phyloP scores from a whole-genome alignment of 306 rosid species.

The Prosopis cineraria region DNA sequence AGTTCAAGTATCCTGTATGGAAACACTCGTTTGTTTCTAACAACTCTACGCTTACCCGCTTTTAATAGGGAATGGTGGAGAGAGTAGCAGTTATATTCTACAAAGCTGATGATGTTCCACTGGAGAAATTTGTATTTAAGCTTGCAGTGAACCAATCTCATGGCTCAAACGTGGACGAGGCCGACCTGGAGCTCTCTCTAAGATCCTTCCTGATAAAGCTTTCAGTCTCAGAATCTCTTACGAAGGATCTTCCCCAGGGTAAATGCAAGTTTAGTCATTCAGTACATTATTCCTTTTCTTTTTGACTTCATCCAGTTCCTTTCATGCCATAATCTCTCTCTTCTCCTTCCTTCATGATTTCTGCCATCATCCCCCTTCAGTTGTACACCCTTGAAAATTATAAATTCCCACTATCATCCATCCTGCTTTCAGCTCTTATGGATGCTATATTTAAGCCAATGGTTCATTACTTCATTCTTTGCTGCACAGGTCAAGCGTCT shows the following conservation, averaged over 20 bases:
- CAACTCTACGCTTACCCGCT: constrained; percentile 2
- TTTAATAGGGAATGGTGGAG: constrained; percentile 76
- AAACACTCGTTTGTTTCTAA: background rate
- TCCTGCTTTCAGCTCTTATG: background rate
- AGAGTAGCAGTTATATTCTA: constrained; percentile 78
- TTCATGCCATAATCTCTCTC: background rate
- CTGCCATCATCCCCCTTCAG: background rate
- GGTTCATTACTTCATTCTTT: constrained; percentile 7
- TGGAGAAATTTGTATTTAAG: constrained; percentile 81
- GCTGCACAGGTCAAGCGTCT: constrained; percentile 20
- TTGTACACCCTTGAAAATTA: background rate
- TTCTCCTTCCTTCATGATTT: background rate
- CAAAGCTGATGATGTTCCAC: constrained; percentile 47
- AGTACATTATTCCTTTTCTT: constrained; percentile 20
- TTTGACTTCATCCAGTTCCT: background rate
- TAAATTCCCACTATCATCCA: background rate
- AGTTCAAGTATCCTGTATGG: background rate
- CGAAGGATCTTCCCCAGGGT: constrained; percentile 70
- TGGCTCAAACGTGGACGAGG: constrained; percentile 61
- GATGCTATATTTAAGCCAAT: constrained; percentile 26
- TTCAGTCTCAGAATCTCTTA: constrained; percentile 66
- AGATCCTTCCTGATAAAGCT: constrained; percentile 78
- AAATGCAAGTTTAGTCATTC: constrained; percentile 21
- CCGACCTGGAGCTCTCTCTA: constrained; percentile 78
- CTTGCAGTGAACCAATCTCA: constrained; percentile 57